Evolutionary conservation across 179 eudicot species (phyloP).

Genomic region (Pouteria campechiana): DNA sequence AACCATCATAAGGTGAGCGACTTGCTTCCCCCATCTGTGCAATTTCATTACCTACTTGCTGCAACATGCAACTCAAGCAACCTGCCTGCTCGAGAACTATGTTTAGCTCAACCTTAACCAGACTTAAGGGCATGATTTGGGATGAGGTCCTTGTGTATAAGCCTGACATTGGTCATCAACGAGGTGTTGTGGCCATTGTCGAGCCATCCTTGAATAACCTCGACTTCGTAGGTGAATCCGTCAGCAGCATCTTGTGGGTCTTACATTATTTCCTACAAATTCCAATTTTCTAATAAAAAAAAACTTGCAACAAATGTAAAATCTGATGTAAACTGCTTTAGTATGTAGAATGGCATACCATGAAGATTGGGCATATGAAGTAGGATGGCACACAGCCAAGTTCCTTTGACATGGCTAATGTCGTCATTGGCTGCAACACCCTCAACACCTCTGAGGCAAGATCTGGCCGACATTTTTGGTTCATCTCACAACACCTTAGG

Average conservation of each 20-base stretch:
- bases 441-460: conserved; percentile 67
- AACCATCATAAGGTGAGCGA: no score
- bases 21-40: no score
- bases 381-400: conserved; percentile 34
- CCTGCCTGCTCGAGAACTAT: no score
- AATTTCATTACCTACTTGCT: no score
- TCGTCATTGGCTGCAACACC: conserved; percentile 47
- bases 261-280: conserved; percentile 60
- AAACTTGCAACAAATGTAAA: no score
- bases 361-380: conserved; percentile 76
- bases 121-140: conserved; percentile 77
- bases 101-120: no score
- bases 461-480: conserved; percentile 41
- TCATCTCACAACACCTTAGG: conserved; percentile 52
- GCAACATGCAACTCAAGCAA: no score
- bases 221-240: conserved; percentile 83
- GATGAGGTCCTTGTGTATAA: conserved; percentile 45
- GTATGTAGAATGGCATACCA: no score
- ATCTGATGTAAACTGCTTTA: no score
- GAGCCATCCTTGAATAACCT: conserved; percentile 78
- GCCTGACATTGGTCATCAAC: conserved; percentile 85
- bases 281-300: no score
- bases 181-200: conserved; percentile 66
- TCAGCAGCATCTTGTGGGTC: conserved; percentile 89
- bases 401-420: conserved; percentile 26